Conservation (phyloP, 768 basidiomycete species). For the Calvatia gigantea region DNA sequence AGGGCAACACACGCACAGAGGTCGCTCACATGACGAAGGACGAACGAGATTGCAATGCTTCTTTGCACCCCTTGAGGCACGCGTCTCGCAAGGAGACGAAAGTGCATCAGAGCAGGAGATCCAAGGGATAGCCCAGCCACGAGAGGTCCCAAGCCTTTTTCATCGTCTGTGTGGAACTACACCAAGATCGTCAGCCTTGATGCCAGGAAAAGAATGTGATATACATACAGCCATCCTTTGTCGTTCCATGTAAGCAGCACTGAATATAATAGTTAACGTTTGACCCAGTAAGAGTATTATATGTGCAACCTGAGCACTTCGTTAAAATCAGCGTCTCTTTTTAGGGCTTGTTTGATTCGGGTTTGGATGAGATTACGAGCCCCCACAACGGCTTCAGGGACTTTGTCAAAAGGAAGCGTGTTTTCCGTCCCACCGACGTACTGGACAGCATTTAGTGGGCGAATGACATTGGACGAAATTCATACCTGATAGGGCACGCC, state of each 20-base stretch:
- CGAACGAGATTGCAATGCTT: conserved; percentile 45
- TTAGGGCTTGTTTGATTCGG: conserved; percentile 48
- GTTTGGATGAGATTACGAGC: conserved; percentile 59
- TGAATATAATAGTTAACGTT: conserved; percentile 18
- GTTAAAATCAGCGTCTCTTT: conserved; percentile 48
- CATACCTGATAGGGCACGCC: conserved; percentile 78
- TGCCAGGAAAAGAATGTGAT: neutral
- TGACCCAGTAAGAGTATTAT: neutral
- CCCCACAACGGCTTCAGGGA: conserved; percentile 53
- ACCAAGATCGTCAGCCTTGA: neutral
- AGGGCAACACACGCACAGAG: conserved; percentile 7
- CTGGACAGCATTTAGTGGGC: conserved; percentile 32
- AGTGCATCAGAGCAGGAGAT: conserved; percentile 77
- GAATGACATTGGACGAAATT: neutral
- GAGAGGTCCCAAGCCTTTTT: conserved; percentile 65
- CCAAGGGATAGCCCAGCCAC: conserved; percentile 79
- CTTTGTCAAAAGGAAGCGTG: conserved; percentile 60
- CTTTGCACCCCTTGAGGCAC: conserved; percentile 26
- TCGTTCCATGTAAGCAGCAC: conserved; percentile 81
- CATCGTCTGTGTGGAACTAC: conserved; percentile 79
- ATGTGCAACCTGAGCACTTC: conserved; percentile 58
- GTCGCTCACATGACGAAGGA: conserved; percentile 60
- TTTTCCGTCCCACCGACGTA: conserved; percentile 77
- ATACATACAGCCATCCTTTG: conserved; percentile 76
- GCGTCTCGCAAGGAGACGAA: conserved; percentile 48